Evolutionary conservation across 805 yeast species (phyloP).

Genomic region (Lipomyces oligophaga): DNA sequence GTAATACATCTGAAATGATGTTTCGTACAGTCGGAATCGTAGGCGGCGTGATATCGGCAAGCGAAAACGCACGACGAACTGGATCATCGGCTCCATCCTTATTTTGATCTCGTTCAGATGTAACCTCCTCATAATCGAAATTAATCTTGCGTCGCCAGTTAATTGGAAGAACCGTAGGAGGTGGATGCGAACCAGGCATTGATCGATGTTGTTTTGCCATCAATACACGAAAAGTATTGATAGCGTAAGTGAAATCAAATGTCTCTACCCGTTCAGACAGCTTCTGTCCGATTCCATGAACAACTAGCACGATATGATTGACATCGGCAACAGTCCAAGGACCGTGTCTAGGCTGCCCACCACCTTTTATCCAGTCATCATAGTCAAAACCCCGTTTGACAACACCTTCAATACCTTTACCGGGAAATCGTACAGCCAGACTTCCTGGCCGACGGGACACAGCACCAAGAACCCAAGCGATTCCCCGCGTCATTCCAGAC

Average conservation of each 20-base stretch:
- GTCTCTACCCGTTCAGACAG: slow-evolving; percentile 75
- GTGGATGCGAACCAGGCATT: slow-evolving; percentile 23
- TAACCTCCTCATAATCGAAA: slow-evolving; percentile 43
- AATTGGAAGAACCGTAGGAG: slow-evolving; percentile 56
- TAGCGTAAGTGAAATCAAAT: slow-evolving; percentile 77
- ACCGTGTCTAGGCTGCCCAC: slow-evolving; percentile 12
- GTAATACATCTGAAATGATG: slow-evolving; percentile 75
- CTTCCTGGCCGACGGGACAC: slow-evolving; percentile 16
- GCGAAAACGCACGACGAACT: slow-evolving; percentile 45
- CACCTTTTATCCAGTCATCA: slow-evolving; percentile 31
- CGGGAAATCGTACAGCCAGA: slow-evolving; percentile 16
- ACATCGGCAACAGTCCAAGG: slow-evolving; percentile 30
- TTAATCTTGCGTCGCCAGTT: slow-evolving; percentile 74
- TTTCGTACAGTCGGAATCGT: slow-evolving; percentile 75
- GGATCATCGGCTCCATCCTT: background rate
- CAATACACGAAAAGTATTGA: slow-evolving; percentile 39
- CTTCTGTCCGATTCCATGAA: slow-evolving; percentile 94
- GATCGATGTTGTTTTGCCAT: slow-evolving; percentile 33
- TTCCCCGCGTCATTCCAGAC: slow-evolving; percentile 14
- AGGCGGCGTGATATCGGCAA: slow-evolving; percentile 69
- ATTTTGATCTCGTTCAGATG: slow-evolving; percentile 6
- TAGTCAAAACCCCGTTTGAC: slow-evolving; percentile 37
- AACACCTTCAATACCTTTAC: slow-evolving; percentile 18
- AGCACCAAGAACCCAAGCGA: slow-evolving; percentile 23
- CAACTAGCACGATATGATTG: slow-evolving; percentile 68